Evolutionary conservation across 306 rosid genomes (phyloP), one percentile per base, ranked within the genome.

Genomic region (Trifolium subterraneum): DNA sequence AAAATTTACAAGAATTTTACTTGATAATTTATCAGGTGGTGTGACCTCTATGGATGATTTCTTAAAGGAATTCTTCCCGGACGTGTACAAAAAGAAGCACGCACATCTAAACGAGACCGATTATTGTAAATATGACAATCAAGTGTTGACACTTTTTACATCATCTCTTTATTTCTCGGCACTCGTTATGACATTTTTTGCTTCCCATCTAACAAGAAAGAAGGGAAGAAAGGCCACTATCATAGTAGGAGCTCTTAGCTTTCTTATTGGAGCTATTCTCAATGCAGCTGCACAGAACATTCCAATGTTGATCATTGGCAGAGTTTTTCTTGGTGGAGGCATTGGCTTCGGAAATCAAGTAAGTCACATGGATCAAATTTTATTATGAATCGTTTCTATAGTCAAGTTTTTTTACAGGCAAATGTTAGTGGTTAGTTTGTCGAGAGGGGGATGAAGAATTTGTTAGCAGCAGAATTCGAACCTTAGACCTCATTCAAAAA

Each of bases 1-100:
- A 66, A 35, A 31, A 13, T 27, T 27, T 2, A 41, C 42, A 0
- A 67, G 36, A 31, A 68, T 0, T 73, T 44, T 48, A 35, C 38
- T 48, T 33, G 64, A 16, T 64, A 22, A 39, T 6, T 48, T 58
- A 63, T 41, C 78, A 92, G 99, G 99, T 76, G 99, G 99, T n/a
- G 99, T 92, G 70, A 95, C 99, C 44, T 92, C 99, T 67, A 95
- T 95, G 99, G 98, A 95, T 69, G 99, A 95, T 80, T 95, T 95
- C 80, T 81, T 95, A 61, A 68, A 71, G 67, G 79, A 92, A 31
- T 95, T 95, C 82, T 95, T 95, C 80, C 99, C 99, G 1, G 64
- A 89, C 6, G 91, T 92, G 50, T 86, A 82, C 71, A 77, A 75
- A 76, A 92, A 88, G 83, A 95, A 95, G 86, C 91, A 89, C 2